Evolutionary conservation across 2,329 filamentous ascomycete species (phyloP).

Genomic region (Talaromyces funiculosus): DNA sequence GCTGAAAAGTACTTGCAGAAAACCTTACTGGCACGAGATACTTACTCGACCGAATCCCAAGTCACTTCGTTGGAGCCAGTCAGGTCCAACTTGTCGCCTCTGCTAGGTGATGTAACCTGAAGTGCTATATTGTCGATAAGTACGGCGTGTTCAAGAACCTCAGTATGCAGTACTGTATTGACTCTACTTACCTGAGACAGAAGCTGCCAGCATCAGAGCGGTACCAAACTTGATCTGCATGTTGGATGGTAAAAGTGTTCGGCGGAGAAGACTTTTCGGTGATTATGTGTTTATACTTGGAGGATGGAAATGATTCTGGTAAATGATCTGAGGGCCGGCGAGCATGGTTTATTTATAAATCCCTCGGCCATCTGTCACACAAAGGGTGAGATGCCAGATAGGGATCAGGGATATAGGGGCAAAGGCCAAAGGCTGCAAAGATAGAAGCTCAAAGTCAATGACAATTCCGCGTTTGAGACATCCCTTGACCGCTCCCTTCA

Average conservation of each 20-base stretch:
- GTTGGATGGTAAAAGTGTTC: conserved; percentile 10
- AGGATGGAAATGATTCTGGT: not conserved
- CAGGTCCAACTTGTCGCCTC: conserved; percentile 32
- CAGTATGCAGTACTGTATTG: too few relatives aligned
- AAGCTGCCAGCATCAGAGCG: conserved; percentile 25
- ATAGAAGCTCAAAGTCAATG: not conserved
- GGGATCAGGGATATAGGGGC: conserved; percentile 1
- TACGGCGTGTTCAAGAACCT: too few relatives aligned
- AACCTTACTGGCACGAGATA: not conserved
- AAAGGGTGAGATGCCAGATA: not conserved
- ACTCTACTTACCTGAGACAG: conserved; percentile 24
- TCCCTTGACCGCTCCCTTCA: not conserved
- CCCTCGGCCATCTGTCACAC: not conserved
- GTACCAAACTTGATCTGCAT: conserved; percentile 26
- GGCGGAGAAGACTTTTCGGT: not conserved
- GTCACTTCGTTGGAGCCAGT: conserved; percentile 32
- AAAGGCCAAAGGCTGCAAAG: not conserved
- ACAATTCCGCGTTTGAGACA: not conserved
- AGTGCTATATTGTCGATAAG: conserved; percentile 23
- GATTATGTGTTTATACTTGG: not conserved
- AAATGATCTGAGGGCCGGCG: not conserved
- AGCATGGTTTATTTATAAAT: not conserved
- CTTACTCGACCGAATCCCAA: conserved; percentile 36
- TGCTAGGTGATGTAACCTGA: conserved; percentile 29
- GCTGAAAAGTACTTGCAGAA: not conserved